Evolutionary conservation across 305 asterid genomes (phyloP), one percentile per base, ranked within the genome.

Genomic region (Andrographis paniculata): DNA sequence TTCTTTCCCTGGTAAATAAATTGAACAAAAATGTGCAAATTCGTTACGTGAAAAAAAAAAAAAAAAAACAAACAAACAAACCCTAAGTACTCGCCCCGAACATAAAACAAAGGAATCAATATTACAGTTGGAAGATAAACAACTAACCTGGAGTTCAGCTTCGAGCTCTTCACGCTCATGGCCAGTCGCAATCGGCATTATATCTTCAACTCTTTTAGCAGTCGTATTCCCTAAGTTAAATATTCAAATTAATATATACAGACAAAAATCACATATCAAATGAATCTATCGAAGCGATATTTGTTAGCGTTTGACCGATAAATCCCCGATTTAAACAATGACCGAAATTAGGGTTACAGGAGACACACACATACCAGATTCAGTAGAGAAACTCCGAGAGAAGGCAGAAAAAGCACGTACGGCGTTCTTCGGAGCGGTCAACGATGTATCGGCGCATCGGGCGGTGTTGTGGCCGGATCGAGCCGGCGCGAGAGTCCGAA

Each of bases 101-200:
- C 2, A 4, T n/a, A 13, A 3, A 37, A 17, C 27, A 39, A 48
- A 5, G 13, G 0, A 33, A 33, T 24, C 8, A 33, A 13, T 13
- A 4, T 6, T 2, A 33, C 38, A 33, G n/a, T 11, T 4, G 1
- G 14, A 27, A 33, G 23, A 20, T 18, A 55, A 58, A 57, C 41
- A 9, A 70, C 84, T 60, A 54, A 82, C 95, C 64, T 83, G 67
- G 50, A 86, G 82, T 67, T 75, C 82, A 20, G 97, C 95, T 62
- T 78, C 80, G 28, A 85, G 87, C 75, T 85, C 95, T 73, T 89
- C 98, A 5, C 91, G 87, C 75, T 89, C 98, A 52, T 89, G 94
- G 14, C 94, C 94, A 51, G 96, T 89, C n/a, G 93, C 95, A 76
- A 85, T 89, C 21, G 94, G 98, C 84, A 85, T 73, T 69, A 82